A percentile compares a stretch with the other conserved stretches of the same genome.
Evolutionary conservation across 176 grass and related monocot genomes (phyloP).

Genomic region (Triticum monococcum): DNA sequence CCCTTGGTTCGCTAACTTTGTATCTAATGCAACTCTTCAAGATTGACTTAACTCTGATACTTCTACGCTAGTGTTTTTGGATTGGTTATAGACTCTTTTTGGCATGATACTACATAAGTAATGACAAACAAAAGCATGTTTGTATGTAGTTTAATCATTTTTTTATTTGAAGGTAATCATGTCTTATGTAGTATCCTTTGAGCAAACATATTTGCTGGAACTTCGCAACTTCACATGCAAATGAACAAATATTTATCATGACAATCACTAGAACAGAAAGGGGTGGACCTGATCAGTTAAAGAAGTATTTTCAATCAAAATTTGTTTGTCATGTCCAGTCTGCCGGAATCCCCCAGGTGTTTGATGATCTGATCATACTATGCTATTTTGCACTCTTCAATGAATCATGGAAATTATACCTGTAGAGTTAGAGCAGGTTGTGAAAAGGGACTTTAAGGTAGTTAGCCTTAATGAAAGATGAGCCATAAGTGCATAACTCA

Average conservation of each 20-base stretch:
- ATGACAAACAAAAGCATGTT: background rate
- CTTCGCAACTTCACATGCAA: conserved; percentile 10
- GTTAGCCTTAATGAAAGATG: background rate
- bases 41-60: background rate
- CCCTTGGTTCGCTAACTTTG: background rate
- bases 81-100: background rate
- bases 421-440: too few species aligned
- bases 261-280: background rate
- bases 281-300: background rate
- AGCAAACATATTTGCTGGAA: background rate
- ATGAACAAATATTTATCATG: background rate
- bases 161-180: background rate
- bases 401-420: background rate
- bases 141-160: background rate
- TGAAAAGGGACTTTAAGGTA: background rate
- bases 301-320: background rate
- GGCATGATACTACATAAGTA: background rate
- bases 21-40: background rate
- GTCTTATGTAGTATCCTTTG: background rate
- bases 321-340: background rate
- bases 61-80: background rate
- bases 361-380: background rate
- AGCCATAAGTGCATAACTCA: background rate
- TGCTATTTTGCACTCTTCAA: background rate
- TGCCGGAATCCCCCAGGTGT: background rate